Conservation (phyloP, 2,329 filamentous ascomycete species). For the Arthrocladium fulminans region DNA sequence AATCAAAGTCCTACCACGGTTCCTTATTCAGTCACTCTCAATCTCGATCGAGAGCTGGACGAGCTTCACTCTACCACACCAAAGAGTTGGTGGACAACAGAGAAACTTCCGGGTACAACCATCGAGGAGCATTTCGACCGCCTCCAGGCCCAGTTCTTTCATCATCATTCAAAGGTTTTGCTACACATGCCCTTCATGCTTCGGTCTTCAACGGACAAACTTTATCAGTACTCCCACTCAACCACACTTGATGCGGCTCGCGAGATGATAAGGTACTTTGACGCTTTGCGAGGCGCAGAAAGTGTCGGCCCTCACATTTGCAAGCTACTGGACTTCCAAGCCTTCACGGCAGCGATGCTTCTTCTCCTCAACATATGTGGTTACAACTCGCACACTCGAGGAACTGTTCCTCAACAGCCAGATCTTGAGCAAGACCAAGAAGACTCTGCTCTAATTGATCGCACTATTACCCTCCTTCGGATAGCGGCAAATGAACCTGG, state of each 20-base stretch:
- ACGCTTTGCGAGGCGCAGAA: constrained; percentile 26
- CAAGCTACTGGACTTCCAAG: constrained; percentile 41
- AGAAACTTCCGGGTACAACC: constrained; percentile 19
- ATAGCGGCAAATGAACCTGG: constrained; percentile 28
- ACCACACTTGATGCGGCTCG: constrained; percentile 36
- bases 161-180: constrained; percentile 32
- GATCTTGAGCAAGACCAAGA: constrained; percentile 27
- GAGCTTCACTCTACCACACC: constrained; percentile 27
- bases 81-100: constrained; percentile 25
- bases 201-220: constrained; percentile 29
- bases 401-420: constrained; percentile 12
- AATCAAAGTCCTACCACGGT: constrained; percentile 31
- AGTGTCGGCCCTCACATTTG: constrained; percentile 31
- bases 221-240: constrained; percentile 32
- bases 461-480: constrained; percentile 28
- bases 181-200: constrained; percentile 43
- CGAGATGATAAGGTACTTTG: constrained; percentile 33
- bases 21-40: constrained; percentile 32
- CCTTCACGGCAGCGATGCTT: constrained; percentile 39
- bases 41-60: constrained; percentile 35
- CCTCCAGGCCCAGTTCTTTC: constrained; percentile 33
- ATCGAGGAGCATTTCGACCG: constrained; percentile 27
- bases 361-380: constrained; percentile 37
- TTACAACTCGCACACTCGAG: constrained; percentile 25
- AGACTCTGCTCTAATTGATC: constrained; percentile 32